These are phyloP conservation scores for Tetraselmis striata DNA, from an alignment of 139 green algal genomes.

Conservation along the genomic window DNA sequence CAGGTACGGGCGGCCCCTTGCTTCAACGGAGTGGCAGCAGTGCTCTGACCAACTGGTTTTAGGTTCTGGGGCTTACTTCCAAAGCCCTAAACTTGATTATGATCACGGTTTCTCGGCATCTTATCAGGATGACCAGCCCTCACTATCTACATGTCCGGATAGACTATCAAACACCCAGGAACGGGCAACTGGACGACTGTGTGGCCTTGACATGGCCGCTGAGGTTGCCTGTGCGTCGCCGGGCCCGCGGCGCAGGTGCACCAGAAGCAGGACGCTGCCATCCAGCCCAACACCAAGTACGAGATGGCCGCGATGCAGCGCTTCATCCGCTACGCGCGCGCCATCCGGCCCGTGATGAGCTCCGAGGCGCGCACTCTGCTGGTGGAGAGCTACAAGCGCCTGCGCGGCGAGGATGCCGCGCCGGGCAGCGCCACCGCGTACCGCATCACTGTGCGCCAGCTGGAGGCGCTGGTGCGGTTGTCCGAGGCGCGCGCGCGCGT, in stretches of 20 bases:
- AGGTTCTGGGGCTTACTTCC: too few species aligned
- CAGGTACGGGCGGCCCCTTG: too few species aligned
- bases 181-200: too few species aligned
- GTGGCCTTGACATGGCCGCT: too few species aligned
- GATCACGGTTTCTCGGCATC: too few species aligned
- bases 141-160: too few species aligned
- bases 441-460: slow-evolving; percentile 86
- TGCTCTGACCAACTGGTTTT: too few species aligned
- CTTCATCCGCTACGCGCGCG: slow-evolving; percentile 90
- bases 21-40: too few species aligned
- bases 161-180: too few species aligned
- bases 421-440: slow-evolving; percentile 78
- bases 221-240: too few species aligned
- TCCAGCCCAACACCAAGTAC: slow-evolving; percentile 41
- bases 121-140: too few species aligned
- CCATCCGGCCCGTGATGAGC: slow-evolving; percentile 72
- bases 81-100: too few species aligned
- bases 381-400: slow-evolving; percentile 75
- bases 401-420: slow-evolving; percentile 75
- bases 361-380: slow-evolving; percentile 44
- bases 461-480: slow-evolving; percentile 91
- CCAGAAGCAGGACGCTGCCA: slow-evolving; percentile 18
- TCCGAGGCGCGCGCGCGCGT: slow-evolving; percentile 74
- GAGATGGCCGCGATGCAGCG: slow-evolving; percentile 81
- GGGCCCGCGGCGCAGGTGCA: slow-evolving; percentile 44